phyloP scores from a whole-genome alignment of 345 rosid species.

The Aurinia saxatilis region DNA sequence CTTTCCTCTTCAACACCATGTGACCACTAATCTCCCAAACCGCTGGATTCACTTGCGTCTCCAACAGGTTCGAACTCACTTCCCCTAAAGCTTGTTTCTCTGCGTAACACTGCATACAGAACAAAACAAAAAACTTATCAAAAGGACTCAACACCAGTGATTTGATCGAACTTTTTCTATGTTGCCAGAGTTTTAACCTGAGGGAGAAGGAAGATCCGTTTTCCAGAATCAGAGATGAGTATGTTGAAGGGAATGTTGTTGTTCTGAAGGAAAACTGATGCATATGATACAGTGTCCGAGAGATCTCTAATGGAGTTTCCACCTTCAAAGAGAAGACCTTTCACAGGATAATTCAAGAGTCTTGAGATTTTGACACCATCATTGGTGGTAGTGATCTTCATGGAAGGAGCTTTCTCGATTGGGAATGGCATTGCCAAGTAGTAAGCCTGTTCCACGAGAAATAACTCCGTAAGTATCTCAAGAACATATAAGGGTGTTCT shows the following conservation, averaged over 20 bases:
- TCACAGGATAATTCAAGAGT: conserved; percentile 72
- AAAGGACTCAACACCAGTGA: neutral
- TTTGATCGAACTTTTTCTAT: neutral
- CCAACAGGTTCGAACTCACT: conserved; percentile 68
- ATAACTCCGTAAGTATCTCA: neutral
- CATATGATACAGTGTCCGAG: conserved; percentile 51
- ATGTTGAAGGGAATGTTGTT: conserved; percentile 86
- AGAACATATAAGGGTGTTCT: neutral
- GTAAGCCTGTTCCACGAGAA: conserved; percentile 52
- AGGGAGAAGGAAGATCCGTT: conserved; percentile 64
- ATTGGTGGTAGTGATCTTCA: conserved; percentile 39
- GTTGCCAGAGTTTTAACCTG: conserved; percentile 48
- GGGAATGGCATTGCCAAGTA: conserved; percentile 74
- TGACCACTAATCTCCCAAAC: conserved; percentile 99
- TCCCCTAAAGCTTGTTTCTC: conserved; percentile 97
- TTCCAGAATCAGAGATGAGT: conserved; percentile 80
- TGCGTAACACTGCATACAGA: conserved; percentile 65
- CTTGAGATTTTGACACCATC: conserved; percentile 56
- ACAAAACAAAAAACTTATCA: neutral
- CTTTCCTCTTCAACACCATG: conserved; percentile 85
- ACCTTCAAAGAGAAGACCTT: conserved; percentile 78
- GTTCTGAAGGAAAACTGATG: conserved; percentile 82
- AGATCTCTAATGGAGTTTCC: conserved; percentile 55
- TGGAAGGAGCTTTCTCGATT: conserved; percentile 72
- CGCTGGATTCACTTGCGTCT: conserved; percentile 97